Conservation (phyloP, 1,284 basidiomycete genomes). For the Ganoderma sp. region DNA sequence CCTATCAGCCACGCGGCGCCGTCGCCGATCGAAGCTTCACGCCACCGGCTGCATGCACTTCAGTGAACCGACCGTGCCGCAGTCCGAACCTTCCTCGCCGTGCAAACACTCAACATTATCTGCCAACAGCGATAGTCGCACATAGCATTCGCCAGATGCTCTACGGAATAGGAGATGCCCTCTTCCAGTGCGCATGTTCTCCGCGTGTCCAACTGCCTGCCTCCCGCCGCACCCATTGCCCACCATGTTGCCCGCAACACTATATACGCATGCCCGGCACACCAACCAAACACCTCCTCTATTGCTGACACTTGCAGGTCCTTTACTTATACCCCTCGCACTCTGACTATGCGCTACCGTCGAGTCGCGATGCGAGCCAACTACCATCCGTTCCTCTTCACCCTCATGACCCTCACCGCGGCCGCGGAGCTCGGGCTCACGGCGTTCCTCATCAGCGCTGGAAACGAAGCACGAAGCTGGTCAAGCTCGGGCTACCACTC, state of each 20-base stretch:
- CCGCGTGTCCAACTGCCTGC: slow-evolving; percentile 29
- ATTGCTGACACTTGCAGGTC: slow-evolving; percentile 13
- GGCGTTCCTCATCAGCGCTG: slow-evolving; percentile 69
- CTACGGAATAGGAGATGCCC: background rate
- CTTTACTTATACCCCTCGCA: slow-evolving; percentile 20
- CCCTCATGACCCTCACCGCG: slow-evolving; percentile 67
- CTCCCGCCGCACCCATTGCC: slow-evolving; percentile 24
- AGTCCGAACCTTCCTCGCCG: slow-evolving; percentile 3
- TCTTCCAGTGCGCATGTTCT: slow-evolving; percentile 23
- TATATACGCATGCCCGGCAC: slow-evolving; percentile 11
- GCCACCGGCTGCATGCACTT: background rate
- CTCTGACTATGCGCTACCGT: slow-evolving; percentile 32
- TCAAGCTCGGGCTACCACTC: slow-evolving; percentile 66
- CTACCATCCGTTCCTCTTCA: slow-evolving; percentile 74
- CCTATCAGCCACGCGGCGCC: background rate
- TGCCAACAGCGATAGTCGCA: background rate
- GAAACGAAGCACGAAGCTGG: slow-evolving; percentile 65
- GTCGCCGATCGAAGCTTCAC: background rate
- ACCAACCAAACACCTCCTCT: slow-evolving; percentile 11
- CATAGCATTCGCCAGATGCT: background rate
- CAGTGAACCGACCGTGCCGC: slow-evolving; percentile 1
- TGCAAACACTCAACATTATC: slow-evolving; percentile 2
- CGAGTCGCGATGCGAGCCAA: slow-evolving; percentile 48
- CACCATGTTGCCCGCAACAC: slow-evolving; percentile 16
- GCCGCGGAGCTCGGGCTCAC: slow-evolving; percentile 75